phyloP scores from a whole-genome alignment of 1,284 basidiomycete genomes.

The Entoloma clypeatum region DNA sequence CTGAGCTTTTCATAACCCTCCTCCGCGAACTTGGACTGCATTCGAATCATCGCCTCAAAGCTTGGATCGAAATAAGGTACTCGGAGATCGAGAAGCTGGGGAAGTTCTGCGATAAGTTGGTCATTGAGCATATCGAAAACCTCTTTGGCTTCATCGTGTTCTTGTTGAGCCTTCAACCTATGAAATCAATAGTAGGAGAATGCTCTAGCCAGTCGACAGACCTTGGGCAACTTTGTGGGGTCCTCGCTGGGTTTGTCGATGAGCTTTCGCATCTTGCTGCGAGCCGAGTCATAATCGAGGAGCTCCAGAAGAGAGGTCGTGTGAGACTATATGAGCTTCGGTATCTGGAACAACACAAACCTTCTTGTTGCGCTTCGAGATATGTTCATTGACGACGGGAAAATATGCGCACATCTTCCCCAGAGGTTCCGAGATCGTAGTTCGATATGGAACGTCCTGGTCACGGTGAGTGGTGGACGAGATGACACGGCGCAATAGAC shows the following conservation, averaged over 20 bases:
- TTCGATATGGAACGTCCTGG: constrained; percentile 91
- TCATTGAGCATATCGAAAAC: constrained; percentile 93
- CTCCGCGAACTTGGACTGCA: constrained; percentile 96
- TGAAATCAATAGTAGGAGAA: background rate
- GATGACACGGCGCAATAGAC: constrained; percentile 21
- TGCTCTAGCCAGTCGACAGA: constrained; percentile 28
- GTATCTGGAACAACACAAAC: constrained; percentile 37
- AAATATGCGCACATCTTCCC: constrained; percentile 97
- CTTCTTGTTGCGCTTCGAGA: constrained; percentile 96
- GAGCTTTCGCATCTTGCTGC: constrained; percentile 85
- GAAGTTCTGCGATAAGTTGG: constrained; percentile 88
- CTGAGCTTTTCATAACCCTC: constrained; percentile 98
- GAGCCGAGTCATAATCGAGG: constrained; percentile 92
- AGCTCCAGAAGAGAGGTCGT: constrained; percentile 46
- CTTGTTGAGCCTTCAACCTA: constrained; percentile 75
- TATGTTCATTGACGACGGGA: constrained; percentile 91
- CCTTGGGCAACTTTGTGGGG: constrained; percentile 84
- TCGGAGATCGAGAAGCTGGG: constrained; percentile 89
- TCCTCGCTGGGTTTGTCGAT: constrained; percentile 95
- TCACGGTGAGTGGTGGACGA: constrained; percentile 2
- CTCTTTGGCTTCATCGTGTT: constrained; percentile 90
- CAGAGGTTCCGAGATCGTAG: constrained; percentile 91
- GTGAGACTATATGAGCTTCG: constrained; percentile 1
- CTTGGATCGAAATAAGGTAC: constrained; percentile 98
- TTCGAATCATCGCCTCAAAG: constrained; percentile 98